Base-by-base conservation (phyloP, 345 rosid species). In the Hirschfeldia incana region DNA sequence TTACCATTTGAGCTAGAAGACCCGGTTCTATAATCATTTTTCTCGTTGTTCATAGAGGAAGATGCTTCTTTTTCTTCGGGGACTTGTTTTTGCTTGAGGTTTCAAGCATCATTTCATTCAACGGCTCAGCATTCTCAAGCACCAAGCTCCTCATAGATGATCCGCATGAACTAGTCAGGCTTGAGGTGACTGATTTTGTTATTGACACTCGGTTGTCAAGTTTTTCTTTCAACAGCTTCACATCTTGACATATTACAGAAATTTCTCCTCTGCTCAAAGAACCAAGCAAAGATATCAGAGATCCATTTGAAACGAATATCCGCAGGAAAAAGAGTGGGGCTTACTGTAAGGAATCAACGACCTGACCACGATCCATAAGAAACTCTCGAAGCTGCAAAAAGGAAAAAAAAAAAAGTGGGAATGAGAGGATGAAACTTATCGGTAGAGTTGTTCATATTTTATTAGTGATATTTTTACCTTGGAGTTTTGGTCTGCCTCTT, bases 311-410 rank as follows among this genome's bases (percentile, higher is more conserved):
- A 21, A 21, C 21, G 32, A 21, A 21, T 21, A 30, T 69, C 30
- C 21, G 21, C 21, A 21, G 21, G 21, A 21, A 21, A 21, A 17
- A 76, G 81, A 77, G 64, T 64, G 27, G 62, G 67, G 80, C 99
- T 90, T 87, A 95, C 99, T 91, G 98, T 73, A 93, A 78, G 60
- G 86, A 75, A 83, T 95, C 99, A 34, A 91, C 92, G n/a, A 89
- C 73, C 26, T 6, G 84, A n/a, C 98, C 97, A 69, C 90, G 93
- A 71, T 91, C 93, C 92, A 93, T 80, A 57, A 95, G 94, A 79
- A 92, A 92, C 67, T 90, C 91, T 2, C 80, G 86, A 51, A 93
- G 83, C 99, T 95, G 88, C 87, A 36, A 70, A 83, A n/a, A n/a
- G n/a, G n/a, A n/a, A n/a, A n/a, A n/a, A n/a, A n/a, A n/a, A n/a